A percentile compares a stretch with the other conserved stretches of the same genome.
These are phyloP conservation scores for Kodamaea hsintzibuensis DNA, from an alignment of 805 yeast genomes.

Conservation along the genomic window DNA sequence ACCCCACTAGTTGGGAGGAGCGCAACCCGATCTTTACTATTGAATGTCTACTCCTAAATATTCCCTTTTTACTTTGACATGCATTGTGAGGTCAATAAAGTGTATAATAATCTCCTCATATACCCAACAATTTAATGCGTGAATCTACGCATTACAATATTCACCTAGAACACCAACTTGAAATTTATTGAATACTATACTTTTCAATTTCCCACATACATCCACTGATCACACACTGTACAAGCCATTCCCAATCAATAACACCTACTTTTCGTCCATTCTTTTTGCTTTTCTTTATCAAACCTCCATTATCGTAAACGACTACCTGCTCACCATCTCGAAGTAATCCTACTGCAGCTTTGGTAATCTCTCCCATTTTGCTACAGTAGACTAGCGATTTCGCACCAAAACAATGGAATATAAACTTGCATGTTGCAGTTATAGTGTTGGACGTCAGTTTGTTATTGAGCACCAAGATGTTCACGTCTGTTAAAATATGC, in stretches of 20 bases:
- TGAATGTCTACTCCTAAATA: too few species aligned
- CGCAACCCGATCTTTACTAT: too few species aligned
- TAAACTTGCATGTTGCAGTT: constrained; percentile 40
- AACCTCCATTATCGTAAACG: neutral
- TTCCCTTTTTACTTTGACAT: too few species aligned
- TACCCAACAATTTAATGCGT: too few species aligned
- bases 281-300: neutral
- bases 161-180: neutral
- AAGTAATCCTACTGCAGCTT: neutral
- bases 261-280: constrained; percentile 20
- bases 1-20: too few species aligned
- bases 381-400: constrained; percentile 13
- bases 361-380: neutral
- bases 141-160: too few species aligned
- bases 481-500: constrained; percentile 29
- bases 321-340: constrained; percentile 9
- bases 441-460: constrained; percentile 23
- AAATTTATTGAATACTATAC: neutral
- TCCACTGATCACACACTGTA: constrained; percentile 54
- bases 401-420: constrained; percentile 50
- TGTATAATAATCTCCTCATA: too few species aligned
- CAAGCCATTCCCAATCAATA: constrained; percentile 64
- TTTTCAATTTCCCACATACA: constrained; percentile 4
- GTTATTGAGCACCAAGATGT: constrained; percentile 37
- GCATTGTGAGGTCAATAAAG: too few species aligned